Evolutionary conservation across 129 eudicot species (phyloP), one percentile per base, ranked within the genome.

Genomic region (Lactuca saligna): DNA sequence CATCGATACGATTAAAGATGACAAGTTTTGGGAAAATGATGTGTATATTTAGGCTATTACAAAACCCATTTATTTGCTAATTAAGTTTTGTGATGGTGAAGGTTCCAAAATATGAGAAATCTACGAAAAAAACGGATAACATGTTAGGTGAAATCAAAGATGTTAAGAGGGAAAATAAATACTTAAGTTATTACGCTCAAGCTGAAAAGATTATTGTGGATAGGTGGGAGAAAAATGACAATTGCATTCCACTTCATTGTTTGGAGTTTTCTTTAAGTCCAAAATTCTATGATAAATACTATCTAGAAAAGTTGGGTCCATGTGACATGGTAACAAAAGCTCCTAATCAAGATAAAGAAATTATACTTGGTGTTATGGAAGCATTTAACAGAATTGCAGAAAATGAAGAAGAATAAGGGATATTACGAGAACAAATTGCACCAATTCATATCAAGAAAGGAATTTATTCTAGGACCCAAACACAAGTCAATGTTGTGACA

Each of bases 11-110:
- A 25, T 25, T 25, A 25, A 25, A 25, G 29, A 25, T 25, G 29
- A 25, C 2, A 2, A 25, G 29, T 25, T 25, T 25, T 25, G 29
- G 68, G 63, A 39, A 6, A 17, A 71, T 25, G 16, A 15, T 4
- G 53, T 15, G 37, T 17, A 25, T 31, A 7, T 71, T 11, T 49
- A 60, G 14, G 65, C 50, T 11, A 29, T 72, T 17, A 72, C 57
- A 3, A 72, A 72, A 35, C 69, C n/a, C 69, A 72, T 66, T 42
- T 66, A 37, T 32, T 15, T 3, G n/a, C 44, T 66, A 50, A 55
- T 75, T 6, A 58, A 54, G 15, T 77, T 69, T 56, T 70, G 66
- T 54, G 4, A 15, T 25, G 29, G 29, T 25, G 29, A 25, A 25
- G 29, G 29, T 25, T 0, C 29, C 29, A 25, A 25, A 25, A 25